Conservation (phyloP, 2,329 filamentous ascomycete genomes). For the Endoconidiophora polonica region DNA sequence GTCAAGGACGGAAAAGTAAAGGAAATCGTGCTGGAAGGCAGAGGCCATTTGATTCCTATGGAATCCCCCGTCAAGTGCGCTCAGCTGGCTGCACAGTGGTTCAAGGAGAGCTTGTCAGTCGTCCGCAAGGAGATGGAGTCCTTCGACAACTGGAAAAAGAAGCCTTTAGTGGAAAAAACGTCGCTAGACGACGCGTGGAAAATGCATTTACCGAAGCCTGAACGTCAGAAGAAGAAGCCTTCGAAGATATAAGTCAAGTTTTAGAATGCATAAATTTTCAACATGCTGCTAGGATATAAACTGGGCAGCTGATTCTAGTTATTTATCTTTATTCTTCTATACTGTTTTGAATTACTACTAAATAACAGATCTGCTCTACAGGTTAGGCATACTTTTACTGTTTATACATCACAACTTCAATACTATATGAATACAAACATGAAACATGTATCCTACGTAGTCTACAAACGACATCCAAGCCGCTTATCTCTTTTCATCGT, state of each 20-base stretch:
- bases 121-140: slow-evolving; percentile 41
- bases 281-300: too few species aligned
- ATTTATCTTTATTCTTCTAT: too few species aligned
- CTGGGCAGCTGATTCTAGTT: too few species aligned
- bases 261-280: not conserved
- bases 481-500: slow-evolving; percentile 16
- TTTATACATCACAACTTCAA: too few species aligned
- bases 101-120: slow-evolving; percentile 36
- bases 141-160: slow-evolving; percentile 39
- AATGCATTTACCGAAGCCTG: slow-evolving; percentile 5
- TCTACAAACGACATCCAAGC: too few species aligned
- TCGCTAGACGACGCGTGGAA: slow-evolving; percentile 26
- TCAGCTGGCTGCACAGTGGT: slow-evolving; percentile 37
- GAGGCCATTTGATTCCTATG: slow-evolving; percentile 72
- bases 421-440: too few species aligned
- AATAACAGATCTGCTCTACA: too few species aligned
- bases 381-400: too few species aligned
- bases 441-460: too few species aligned
- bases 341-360: too few species aligned
- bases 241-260: not conserved
- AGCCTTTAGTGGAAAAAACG: slow-evolving; percentile 34
- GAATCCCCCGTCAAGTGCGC: slow-evolving; percentile 56
- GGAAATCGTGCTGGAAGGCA: slow-evolving; percentile 43
- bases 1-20: slow-evolving; percentile 47
- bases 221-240: slow-evolving; percentile 7